Percentiles rank a stretch among this genome's conserved stretches.
Evolutionary conservation across 23 red algal species (phyloP).

Genomic region (Agarophyton chilense): DNA sequence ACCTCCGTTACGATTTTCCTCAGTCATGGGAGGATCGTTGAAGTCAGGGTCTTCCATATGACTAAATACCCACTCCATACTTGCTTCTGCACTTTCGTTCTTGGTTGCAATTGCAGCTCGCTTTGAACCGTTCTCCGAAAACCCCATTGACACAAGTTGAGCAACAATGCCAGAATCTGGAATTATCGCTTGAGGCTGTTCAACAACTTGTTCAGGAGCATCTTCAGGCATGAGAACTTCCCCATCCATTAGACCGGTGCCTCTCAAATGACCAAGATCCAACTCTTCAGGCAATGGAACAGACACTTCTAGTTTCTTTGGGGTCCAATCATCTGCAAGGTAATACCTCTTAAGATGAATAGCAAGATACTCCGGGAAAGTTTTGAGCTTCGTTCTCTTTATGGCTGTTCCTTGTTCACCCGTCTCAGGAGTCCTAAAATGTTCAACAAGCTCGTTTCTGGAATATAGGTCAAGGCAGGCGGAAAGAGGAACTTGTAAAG

Average conservation of each 20-base stretch:
- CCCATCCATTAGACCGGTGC: slow-evolving; percentile 50
- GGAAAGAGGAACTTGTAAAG: slow-evolving; percentile 73
- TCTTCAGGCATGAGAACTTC: slow-evolving; percentile 68
- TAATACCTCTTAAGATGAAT: slow-evolving; percentile 85
- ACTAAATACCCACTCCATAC: slow-evolving; percentile 81
- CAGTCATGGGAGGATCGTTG: slow-evolving; percentile 55
- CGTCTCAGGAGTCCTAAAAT: slow-evolving; percentile 64
- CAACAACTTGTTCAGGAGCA: neutral
- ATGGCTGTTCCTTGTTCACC: slow-evolving; percentile 53
- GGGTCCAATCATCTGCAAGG: slow-evolving; percentile 91
- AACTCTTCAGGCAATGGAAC: slow-evolving; percentile 76
- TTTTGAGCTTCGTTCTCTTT: slow-evolving; percentile 54
- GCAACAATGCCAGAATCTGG: slow-evolving; percentile 72
- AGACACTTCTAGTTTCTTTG: slow-evolving; percentile 83
- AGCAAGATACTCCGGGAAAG: slow-evolving; percentile 72
- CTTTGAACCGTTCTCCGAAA: slow-evolving; percentile 81
- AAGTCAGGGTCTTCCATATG: slow-evolving; percentile 88
- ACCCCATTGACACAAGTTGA: slow-evolving; percentile 78
- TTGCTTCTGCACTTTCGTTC: slow-evolving; percentile 69
- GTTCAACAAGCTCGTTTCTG: slow-evolving; percentile 28
- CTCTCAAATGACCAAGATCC: slow-evolving; percentile 61
- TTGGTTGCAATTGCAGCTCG: slow-evolving; percentile 74
- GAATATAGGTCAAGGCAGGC: slow-evolving; percentile 49
- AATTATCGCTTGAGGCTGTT: slow-evolving; percentile 14
- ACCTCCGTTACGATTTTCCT: neutral